These are phyloP conservation scores for Botrytis galanthina DNA, from an alignment of 2,329 filamentous ascomycete species.

Conservation along the genomic window DNA sequence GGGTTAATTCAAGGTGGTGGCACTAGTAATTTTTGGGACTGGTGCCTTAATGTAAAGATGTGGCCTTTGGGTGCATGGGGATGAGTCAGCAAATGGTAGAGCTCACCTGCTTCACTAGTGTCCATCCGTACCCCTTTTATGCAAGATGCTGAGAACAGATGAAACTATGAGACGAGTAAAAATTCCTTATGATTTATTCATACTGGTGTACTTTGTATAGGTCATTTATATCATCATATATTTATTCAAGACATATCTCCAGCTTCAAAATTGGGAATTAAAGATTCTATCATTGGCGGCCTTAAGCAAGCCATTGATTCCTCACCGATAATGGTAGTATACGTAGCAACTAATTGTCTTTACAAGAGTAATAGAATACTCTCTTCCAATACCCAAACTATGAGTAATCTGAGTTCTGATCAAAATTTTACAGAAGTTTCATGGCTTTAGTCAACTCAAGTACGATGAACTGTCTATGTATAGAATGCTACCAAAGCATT, in stretches of 20 bases:
- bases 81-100: constrained; percentile 6
- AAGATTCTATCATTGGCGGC: background rate
- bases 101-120: background rate
- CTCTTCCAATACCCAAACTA: background rate
- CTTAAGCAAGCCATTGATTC: background rate
- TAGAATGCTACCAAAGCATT: background rate
- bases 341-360: background rate
- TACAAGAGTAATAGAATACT: background rate
- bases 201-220: background rate
- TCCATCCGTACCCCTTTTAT: constrained; percentile 9
- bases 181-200: background rate
- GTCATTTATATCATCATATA: background rate
- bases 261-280: background rate
- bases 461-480: background rate
- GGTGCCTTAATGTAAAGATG: constrained; percentile 23
- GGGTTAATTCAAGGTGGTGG: constrained; percentile 23
- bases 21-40: constrained; percentile 29
- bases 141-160: constrained; percentile 1
- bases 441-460: background rate
- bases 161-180: background rate
- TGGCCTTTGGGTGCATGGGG: constrained; percentile 26
- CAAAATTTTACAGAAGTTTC: background rate
- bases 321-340: background rate
- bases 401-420: background rate
- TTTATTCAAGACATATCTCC: background rate